Evolutionary conservation across 495 filamentous ascomycete genomes (phyloP), one percentile per base, ranked within the genome.

Genomic region (Penicillium ochrochloron): DNA sequence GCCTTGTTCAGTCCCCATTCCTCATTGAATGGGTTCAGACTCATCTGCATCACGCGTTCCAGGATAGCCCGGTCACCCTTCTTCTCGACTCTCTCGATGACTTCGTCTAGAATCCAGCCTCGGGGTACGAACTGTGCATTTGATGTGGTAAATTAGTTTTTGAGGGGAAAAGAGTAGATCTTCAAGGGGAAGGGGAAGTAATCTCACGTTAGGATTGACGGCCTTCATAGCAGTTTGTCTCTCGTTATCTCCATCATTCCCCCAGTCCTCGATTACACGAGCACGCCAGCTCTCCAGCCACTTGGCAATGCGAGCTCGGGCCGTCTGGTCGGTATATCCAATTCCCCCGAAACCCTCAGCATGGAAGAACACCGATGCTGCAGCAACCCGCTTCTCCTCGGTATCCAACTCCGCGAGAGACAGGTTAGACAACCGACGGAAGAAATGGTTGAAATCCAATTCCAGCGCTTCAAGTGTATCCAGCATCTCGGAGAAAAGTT

Each of bases 371-470:
- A 82, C 70, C 0, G 80, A 76, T 0, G 91, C 89, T 19, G 78
- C 76, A 23, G 86, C 80, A 57, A 78, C 80, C 53, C 89, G 77
- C 61, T 83, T 70, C 21, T 86, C 84, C 15, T 89, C 81, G 0
- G 85, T 89, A 57, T 85, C 82, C 10, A 96, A 48, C 14, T 88
- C 82, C 1, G 77, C 72, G 7, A 93, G 41, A 4, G 75, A 78
- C 17, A 96, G 62, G 5, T 75, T 65, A 11, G 86, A 87, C 0
- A 99, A 79, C 6, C 88, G 85, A 2, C 95, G 83, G 84, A 98
- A 97, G 74, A 94, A 94, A 64, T 92, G 90, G 69, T 94, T 90
- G 79, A 96, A 99, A 73, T 99, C 95, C 25, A 99, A 76, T 66
- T 92, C 88, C 31, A 92, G 75, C 4, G 83, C 82, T 69, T 96